phyloP scores from a whole-genome alignment of 208 protist species.

The Hexamita inflata region DNA sequence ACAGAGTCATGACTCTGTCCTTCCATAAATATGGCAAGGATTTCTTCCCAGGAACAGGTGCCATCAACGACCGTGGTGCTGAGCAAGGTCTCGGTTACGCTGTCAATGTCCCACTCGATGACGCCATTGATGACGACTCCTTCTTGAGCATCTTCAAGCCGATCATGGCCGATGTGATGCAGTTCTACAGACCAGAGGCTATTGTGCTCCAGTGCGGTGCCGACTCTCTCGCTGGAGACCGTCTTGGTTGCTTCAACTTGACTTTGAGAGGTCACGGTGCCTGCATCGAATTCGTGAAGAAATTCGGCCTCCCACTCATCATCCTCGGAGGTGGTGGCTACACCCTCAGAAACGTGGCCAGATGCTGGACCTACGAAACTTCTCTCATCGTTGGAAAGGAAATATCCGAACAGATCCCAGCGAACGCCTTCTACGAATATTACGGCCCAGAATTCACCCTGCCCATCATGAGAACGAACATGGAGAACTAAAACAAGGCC shows the following conservation, averaged over 20 bases:
- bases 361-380: slow-evolving; percentile 89
- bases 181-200: slow-evolving; percentile 71
- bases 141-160: slow-evolving; percentile 54
- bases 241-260: slow-evolving; percentile 82
- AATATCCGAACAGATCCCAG: slow-evolving; percentile 58
- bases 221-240: slow-evolving; percentile 86
- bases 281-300: slow-evolving; percentile 61
- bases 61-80: slow-evolving; percentile 56
- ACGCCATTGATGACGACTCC: slow-evolving; percentile 59
- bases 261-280: slow-evolving; percentile 57
- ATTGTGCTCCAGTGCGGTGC: slow-evolving; percentile 96
- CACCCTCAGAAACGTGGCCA: slow-evolving; percentile 82
- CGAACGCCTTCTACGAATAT: slow-evolving; percentile 72
- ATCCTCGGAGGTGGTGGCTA: slow-evolving; percentile 95
- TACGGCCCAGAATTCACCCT: slow-evolving; percentile 66
- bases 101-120: slow-evolving; percentile 59
- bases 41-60: slow-evolving; percentile 67
- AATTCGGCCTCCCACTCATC: slow-evolving; percentile 69
- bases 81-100: slow-evolving; percentile 61
- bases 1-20: slow-evolving; percentile 96
- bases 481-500: slow-evolving; percentile 59
- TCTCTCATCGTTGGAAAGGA: slow-evolving; percentile 35
- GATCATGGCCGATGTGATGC: slow-evolving; percentile 60
- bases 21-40: slow-evolving; percentile 85
- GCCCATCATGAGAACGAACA: slow-evolving; percentile 51